Evolutionary conservation across 2,329 filamentous ascomycete species (phyloP).

Genomic region (Cordyceps cicadae): DNA sequence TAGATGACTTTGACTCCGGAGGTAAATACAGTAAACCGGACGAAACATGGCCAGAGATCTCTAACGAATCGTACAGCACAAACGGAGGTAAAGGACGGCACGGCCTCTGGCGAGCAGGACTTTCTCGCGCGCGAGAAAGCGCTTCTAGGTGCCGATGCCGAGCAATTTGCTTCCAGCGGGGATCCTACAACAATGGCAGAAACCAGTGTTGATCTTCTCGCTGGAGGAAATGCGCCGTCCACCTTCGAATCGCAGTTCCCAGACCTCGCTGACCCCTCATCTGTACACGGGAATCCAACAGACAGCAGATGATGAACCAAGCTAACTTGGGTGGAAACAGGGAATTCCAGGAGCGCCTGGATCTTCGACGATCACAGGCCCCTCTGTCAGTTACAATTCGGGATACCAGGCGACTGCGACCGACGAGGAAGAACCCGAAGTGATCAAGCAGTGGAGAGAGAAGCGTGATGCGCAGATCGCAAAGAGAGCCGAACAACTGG

Average conservation of each 20-base stretch:
- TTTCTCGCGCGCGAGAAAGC: conserved; percentile 91
- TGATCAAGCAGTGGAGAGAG: conserved; percentile 87
- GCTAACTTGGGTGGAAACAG: conserved; percentile 14
- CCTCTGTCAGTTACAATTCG: conserved; percentile 54
- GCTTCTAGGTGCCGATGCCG: conserved; percentile 81
- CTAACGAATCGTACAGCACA: conserved; percentile 43
- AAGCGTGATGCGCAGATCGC: conserved; percentile 74
- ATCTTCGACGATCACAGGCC: conserved; percentile 58
- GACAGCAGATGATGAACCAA: conserved; percentile 9
- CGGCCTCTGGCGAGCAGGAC: conserved; percentile 54
- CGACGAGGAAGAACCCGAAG: conserved; percentile 78
- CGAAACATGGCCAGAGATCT: not conserved
- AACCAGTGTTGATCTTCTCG: conserved; percentile 61
- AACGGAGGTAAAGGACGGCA: conserved; percentile 51
- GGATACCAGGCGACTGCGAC: conserved; percentile 48
- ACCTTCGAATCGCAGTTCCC: conserved; percentile 86
- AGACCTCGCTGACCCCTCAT: conserved; percentile 48
- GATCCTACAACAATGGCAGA: conserved; percentile 60
- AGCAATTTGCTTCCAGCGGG: conserved; percentile 74
- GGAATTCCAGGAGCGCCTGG: conserved; percentile 23
- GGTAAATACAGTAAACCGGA: conserved; percentile 32
- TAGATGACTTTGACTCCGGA: conserved; percentile 68
- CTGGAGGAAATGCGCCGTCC: conserved; percentile 50
- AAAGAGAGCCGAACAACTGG: conserved; percentile 78
- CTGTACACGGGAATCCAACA: conserved; percentile 19